These are phyloP conservation scores for Phytopythium delawarense DNA, from an alignment of 352 stramenopile genomes.

Conservation along the genomic window DNA sequence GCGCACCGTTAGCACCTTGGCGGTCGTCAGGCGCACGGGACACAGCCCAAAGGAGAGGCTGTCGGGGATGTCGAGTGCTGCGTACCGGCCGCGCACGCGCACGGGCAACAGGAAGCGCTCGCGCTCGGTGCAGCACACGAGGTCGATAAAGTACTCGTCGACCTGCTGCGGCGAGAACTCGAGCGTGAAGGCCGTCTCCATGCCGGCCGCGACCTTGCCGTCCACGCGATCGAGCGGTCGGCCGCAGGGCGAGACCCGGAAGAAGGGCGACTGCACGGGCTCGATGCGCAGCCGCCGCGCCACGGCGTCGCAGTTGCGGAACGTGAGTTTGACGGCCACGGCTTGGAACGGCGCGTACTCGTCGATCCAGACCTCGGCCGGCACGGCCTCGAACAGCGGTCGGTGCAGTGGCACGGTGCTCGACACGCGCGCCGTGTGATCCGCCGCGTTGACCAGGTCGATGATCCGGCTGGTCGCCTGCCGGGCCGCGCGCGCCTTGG, in stretches of 20 bases:
- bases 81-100: constrained; percentile 71
- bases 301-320: constrained; percentile 92
- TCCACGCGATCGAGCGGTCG: constrained; percentile 29
- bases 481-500: constrained; percentile 44
- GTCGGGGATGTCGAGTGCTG: constrained; percentile 90
- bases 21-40: constrained; percentile 81
- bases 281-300: constrained; percentile 89
- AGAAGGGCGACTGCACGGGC: constrained; percentile 80
- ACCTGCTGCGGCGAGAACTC: constrained; percentile 91
- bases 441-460: constrained; percentile 64
- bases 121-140: constrained; percentile 92
- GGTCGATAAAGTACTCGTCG: constrained; percentile 82
- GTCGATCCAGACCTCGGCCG: constrained; percentile 86
- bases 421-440: constrained; percentile 60
- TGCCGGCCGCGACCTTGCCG: constrained; percentile 90
- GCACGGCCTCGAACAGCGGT: constrained; percentile 85
- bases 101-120: constrained; percentile 94
- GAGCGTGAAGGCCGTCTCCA: constrained; percentile 90
- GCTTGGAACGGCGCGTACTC: constrained; percentile 90
- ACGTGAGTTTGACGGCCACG: constrained; percentile 78
- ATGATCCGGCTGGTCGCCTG: constrained; percentile 38
- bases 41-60: constrained; percentile 83
- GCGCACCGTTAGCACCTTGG: constrained; percentile 80
- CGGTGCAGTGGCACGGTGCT: constrained; percentile 78
- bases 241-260: constrained; percentile 51